phyloP scores from a whole-genome alignment of 2,329 filamentous ascomycete species.

The Thelonectria blattea region DNA sequence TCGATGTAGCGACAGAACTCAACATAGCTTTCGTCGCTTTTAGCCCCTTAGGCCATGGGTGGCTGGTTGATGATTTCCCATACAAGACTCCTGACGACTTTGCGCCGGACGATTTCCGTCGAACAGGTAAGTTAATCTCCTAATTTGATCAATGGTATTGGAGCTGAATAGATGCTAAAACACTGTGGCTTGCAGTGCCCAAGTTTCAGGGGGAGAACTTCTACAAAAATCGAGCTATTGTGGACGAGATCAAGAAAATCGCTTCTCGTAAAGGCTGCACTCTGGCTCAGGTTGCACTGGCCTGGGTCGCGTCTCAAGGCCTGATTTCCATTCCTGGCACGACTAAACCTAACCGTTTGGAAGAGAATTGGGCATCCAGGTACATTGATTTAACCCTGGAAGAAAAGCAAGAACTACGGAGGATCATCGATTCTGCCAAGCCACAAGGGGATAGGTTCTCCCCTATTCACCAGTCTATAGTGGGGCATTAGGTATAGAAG shows the following conservation, averaged over 20 bases:
- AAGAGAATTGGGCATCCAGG: slow-evolving; percentile 48
- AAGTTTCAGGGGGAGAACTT: slow-evolving; percentile 53
- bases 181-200: slow-evolving; percentile 26
- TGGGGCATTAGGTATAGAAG: background rate
- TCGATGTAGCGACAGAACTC: slow-evolving; percentile 49
- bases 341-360: slow-evolving; percentile 46
- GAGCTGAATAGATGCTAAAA: too few species aligned
- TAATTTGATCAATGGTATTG: background rate
- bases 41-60: slow-evolving; percentile 54
- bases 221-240: slow-evolving; percentile 50
- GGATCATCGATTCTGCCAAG: slow-evolving; percentile 40
- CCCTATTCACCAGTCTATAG: background rate
- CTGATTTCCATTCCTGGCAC: slow-evolving; percentile 55
- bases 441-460: background rate
- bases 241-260: slow-evolving; percentile 49
- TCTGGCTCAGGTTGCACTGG: slow-evolving; percentile 45
- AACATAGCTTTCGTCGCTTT: slow-evolving; percentile 52
- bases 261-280: slow-evolving; percentile 40
- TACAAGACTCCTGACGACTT: slow-evolving; percentile 55
- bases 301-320: slow-evolving; percentile 48
- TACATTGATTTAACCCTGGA: slow-evolving; percentile 45
- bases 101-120: slow-evolving; percentile 47
- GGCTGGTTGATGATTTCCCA: slow-evolving; percentile 52
- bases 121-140: slow-evolving; percentile 38
- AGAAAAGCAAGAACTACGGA: slow-evolving; percentile 47